Percentiles rank a stretch among this genome's conserved stretches.
Evolutionary conservation across 2,329 filamentous ascomycete genomes (phyloP).

Genomic region (Calonectria henricotiae): DNA sequence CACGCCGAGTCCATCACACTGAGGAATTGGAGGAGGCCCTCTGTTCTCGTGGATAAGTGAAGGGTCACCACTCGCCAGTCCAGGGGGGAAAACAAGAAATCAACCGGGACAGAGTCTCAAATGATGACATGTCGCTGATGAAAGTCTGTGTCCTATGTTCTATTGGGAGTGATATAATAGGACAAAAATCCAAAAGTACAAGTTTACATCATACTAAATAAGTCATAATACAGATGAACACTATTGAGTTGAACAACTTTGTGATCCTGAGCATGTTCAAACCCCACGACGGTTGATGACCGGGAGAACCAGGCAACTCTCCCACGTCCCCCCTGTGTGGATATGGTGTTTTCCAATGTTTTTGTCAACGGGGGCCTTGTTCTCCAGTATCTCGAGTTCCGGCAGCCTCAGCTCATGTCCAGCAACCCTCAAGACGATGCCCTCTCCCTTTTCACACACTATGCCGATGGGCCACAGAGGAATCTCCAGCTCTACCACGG

Average conservation of each 20-base stretch:
- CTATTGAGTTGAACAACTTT: not conserved
- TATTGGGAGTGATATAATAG: not conserved
- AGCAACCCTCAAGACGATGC: slow-evolving; percentile 12
- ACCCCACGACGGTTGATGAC: not conserved
- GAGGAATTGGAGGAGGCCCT: too few species aligned
- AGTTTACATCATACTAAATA: not conserved
- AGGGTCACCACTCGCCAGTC: too few species aligned
- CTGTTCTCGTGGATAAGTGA: too few species aligned
- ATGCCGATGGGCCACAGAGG: slow-evolving; percentile 26
- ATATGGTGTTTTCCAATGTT: not conserved
- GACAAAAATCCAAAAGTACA: not conserved
- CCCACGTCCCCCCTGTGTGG: not conserved
- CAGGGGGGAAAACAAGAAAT: too few species aligned
- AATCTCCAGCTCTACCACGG: slow-evolving; percentile 22
- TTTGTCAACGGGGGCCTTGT: not conserved
- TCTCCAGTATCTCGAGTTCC: slow-evolving; percentile 2
- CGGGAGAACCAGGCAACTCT: not conserved
- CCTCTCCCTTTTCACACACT: slow-evolving; percentile 19
- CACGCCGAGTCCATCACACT: too few species aligned
- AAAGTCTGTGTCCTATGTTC: not conserved
- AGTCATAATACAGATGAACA: not conserved
- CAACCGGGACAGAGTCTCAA: too few species aligned
- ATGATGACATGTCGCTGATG: too few species aligned
- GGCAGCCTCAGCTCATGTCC: slow-evolving; percentile 13
- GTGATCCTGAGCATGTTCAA: not conserved